These are phyloP conservation scores for Adansonia rubrostipa DNA, from an alignment of 441 rosid species.

Conservation along the genomic window DNA sequence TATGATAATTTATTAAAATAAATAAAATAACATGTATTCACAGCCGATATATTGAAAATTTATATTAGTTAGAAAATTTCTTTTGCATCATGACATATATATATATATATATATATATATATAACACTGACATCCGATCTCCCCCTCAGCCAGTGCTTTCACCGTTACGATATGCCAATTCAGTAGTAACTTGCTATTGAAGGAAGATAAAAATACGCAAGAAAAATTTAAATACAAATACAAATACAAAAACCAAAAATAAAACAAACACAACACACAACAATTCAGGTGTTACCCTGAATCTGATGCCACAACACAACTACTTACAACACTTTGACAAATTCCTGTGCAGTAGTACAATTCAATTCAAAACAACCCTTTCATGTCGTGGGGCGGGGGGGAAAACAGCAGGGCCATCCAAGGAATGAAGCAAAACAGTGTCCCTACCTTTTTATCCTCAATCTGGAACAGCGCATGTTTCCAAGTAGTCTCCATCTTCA, in stretches of 20 bases:
- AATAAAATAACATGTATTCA: no score
- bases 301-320: no score
- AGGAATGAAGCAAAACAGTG: no score
- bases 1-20: no score
- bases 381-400: no score
- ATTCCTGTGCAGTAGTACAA: constrained; percentile 21
- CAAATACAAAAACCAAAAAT: background rate
- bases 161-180: background rate
- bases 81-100: no score
- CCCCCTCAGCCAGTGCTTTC: background rate
- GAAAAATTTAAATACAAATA: background rate
- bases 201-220: background rate
- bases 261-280: background rate
- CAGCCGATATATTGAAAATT: no score
- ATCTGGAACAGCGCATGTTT: background rate
- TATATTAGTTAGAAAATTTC: no score
- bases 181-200: background rate
- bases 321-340: background rate
- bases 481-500: constrained; percentile 29
- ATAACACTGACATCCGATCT: background rate
- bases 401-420: no score
- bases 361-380: constrained; percentile 19
- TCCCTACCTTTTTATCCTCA: constrained; percentile 17
- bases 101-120: no score
- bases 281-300: background rate